These are phyloP conservation scores for Pneumocystis jirovecii DNA, from an alignment of 1,139 yeast species.

Conservation along the genomic window DNA sequence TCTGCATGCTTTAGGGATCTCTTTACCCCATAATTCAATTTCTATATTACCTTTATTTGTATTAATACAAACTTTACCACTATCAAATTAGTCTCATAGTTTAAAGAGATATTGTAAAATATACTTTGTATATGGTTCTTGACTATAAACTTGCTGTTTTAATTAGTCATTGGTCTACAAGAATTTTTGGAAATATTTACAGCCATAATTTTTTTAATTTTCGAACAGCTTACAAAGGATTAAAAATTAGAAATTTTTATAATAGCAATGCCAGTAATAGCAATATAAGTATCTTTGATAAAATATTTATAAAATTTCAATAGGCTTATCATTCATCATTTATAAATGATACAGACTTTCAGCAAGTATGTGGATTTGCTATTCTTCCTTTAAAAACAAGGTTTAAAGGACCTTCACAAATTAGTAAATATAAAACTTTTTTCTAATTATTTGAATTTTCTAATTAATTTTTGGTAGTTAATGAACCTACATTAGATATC, in stretches of 20 bases:
- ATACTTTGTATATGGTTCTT: neutral
- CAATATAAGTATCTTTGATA: neutral
- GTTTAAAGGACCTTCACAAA: constrained; percentile 84
- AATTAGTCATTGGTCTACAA: neutral
- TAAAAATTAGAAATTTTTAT: neutral
- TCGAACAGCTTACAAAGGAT: neutral
- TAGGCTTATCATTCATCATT: constrained; percentile 88
- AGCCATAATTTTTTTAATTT: neutral
- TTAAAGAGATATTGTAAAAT: neutral
- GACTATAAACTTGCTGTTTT: neutral
- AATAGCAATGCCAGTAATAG: neutral
- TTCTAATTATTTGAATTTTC: neutral
- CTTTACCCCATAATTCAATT: constrained; percentile 59
- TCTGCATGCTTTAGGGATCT: constrained; percentile 40
- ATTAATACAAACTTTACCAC: constrained; percentile 32
- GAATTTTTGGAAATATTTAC: neutral
- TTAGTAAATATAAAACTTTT: constrained; percentile 27
- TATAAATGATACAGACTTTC: constrained; percentile 32
- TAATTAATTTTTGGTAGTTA: neutral
- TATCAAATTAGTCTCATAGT: neutral
- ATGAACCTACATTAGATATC: constrained; percentile 61
- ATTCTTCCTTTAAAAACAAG: constrained; percentile 70
- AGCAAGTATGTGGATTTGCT: constrained; percentile 45
- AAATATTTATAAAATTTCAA: neutral
- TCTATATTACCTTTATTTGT: constrained; percentile 50